Percentiles rank a stretch among this genome's conserved stretches.
phyloP scores from a whole-genome alignment of 164 flowering plant genomes.

The Kalanchoe fedtschenkoi region DNA sequence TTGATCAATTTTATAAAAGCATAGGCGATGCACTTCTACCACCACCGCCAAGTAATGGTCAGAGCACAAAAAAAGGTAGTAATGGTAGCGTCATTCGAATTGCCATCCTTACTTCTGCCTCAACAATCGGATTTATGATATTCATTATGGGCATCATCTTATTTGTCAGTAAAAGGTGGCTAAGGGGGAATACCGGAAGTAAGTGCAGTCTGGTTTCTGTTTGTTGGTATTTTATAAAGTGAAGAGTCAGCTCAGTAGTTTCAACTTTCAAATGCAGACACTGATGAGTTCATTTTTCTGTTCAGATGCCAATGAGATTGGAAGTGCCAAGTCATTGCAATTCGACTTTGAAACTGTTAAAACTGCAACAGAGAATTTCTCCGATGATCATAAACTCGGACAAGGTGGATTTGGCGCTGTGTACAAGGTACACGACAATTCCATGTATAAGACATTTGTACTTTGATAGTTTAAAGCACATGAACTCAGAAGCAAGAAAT shows the following conservation, averaged over 20 bases:
- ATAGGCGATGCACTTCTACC: background rate
- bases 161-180: background rate
- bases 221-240: background rate
- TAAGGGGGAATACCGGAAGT: background rate
- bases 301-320: background rate
- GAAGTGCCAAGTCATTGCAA: slow-evolving; percentile 5
- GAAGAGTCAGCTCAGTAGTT: background rate
- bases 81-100: background rate
- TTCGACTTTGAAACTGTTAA: slow-evolving; percentile 12
- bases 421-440: slow-evolving; percentile 22
- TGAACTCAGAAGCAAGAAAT: too few species aligned
- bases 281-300: background rate
- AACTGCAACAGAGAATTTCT: slow-evolving; percentile 27
- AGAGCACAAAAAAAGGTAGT: background rate
- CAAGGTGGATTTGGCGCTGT: slow-evolving; percentile 44
- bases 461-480: too few species aligned
- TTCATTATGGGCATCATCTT: background rate
- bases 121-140: background rate
- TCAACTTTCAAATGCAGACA: background rate
- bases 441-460: background rate
- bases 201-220: too few species aligned
- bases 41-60: background rate
- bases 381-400: slow-evolving; percentile 28
- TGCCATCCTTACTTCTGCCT: background rate
- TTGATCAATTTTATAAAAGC: background rate